Conservation (phyloP, 2,329 filamentous ascomycete species). For the Neonectria magnoliae region DNA sequence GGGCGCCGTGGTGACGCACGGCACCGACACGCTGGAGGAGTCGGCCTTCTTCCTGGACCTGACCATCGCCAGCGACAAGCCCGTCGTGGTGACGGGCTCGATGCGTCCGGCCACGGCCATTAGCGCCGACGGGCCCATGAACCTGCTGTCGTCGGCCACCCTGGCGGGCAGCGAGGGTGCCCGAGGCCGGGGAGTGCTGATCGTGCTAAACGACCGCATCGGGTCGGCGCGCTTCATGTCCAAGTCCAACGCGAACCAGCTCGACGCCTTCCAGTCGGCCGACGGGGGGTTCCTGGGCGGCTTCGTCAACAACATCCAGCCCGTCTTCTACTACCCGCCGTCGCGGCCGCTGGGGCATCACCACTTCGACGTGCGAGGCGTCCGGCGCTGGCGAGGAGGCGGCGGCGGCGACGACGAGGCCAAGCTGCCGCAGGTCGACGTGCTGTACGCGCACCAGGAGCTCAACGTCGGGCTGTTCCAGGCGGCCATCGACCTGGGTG, state of each 20-base stretch:
- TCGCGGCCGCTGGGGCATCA: slow-evolving; percentile 58
- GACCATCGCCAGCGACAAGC: slow-evolving; percentile 66
- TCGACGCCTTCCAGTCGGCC: slow-evolving; percentile 69
- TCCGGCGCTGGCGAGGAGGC: slow-evolving; percentile 26
- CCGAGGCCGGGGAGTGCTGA: slow-evolving; percentile 64
- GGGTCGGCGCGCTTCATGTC: slow-evolving; percentile 65
- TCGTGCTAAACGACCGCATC: slow-evolving; percentile 71
- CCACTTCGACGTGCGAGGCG: slow-evolving; percentile 51
- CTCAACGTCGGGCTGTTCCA: slow-evolving; percentile 59
- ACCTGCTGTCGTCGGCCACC: slow-evolving; percentile 68
- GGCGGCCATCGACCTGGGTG: slow-evolving; percentile 59
- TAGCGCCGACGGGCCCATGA: slow-evolving; percentile 70
- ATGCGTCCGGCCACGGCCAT: slow-evolving; percentile 72
- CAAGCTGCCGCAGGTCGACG: slow-evolving; percentile 63
- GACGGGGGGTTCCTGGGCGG: slow-evolving; percentile 68
- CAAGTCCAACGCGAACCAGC: slow-evolving; percentile 70
- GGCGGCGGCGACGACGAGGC: no score
- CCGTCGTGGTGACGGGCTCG: slow-evolving; percentile 68
- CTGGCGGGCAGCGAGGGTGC: slow-evolving; percentile 60
- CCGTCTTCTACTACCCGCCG: slow-evolving; percentile 68
- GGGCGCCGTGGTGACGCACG: slow-evolving; percentile 70
- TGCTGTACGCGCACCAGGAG: slow-evolving; percentile 65
- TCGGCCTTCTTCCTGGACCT: slow-evolving; percentile 71
- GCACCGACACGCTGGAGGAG: slow-evolving; percentile 73
- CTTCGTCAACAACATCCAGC: slow-evolving; percentile 66